Evolutionary conservation across 495 filamentous ascomycete genomes (phyloP).

Genomic region (Penicillium paradoxum): DNA sequence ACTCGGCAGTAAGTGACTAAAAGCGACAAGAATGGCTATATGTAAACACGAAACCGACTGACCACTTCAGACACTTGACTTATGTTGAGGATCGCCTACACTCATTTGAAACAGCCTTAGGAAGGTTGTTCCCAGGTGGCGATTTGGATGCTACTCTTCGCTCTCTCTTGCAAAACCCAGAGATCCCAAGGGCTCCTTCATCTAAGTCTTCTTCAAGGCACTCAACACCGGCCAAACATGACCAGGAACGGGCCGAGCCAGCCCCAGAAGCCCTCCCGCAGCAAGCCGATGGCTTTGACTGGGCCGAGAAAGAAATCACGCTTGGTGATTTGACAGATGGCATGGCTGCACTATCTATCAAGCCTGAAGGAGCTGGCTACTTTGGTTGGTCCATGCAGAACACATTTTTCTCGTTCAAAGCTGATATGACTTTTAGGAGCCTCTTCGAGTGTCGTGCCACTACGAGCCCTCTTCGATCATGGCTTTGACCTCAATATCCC

Average conservation of each 20-base stretch:
- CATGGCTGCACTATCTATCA: slow-evolving; percentile 50
- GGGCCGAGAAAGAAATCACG: slow-evolving; percentile 44
- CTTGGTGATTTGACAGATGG: slow-evolving; percentile 46
- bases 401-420: not conserved
- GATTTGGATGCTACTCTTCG: slow-evolving; percentile 45
- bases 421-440: slow-evolving; percentile 26
- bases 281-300: slow-evolving; percentile 50
- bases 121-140: slow-evolving; percentile 41
- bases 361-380: slow-evolving; percentile 47
- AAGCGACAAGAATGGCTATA: not conserved
- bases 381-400: slow-evolving; percentile 31
- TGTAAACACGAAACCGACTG: slow-evolving; percentile 1
- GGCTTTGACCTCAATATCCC: slow-evolving; percentile 45
- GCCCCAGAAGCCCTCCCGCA: slow-evolving; percentile 44
- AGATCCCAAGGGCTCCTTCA: slow-evolving; percentile 29
- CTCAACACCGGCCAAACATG: slow-evolving; percentile 35
- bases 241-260: slow-evolving; percentile 35
- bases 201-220: slow-evolving; percentile 39
- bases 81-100: slow-evolving; percentile 47
- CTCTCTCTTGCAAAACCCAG: slow-evolving; percentile 41
- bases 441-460: slow-evolving; percentile 44
- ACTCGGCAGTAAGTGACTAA: slow-evolving; percentile 40
- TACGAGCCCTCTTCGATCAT: slow-evolving; percentile 42
- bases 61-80: slow-evolving; percentile 40
- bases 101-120: slow-evolving; percentile 41